Conservation (phyloP, 352 stramenopile species). For the Phytopythium litorale region DNA sequence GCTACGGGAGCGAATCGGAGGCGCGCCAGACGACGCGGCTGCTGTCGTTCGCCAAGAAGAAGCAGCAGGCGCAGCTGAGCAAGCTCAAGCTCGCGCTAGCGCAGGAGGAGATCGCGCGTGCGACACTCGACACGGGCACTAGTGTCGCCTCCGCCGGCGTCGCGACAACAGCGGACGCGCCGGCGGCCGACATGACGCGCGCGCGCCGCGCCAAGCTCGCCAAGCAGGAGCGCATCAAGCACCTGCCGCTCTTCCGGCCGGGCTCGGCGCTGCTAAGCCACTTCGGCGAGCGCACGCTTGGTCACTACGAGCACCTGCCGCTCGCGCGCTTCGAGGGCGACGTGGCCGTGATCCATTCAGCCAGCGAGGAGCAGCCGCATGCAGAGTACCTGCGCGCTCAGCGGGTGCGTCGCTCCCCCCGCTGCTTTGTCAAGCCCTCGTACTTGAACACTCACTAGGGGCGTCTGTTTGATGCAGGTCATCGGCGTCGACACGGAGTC, state of each 20-base stretch:
- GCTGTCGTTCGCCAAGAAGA: constrained; percentile 27
- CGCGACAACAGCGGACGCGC: no score
- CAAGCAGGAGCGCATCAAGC: constrained; percentile 46
- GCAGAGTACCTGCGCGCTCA: constrained; percentile 48
- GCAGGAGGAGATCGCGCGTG: constrained; percentile 15
- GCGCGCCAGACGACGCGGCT: constrained; percentile 13
- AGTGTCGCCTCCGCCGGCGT: no score
- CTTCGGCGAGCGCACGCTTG: constrained; percentile 44
- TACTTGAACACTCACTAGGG: background rate
- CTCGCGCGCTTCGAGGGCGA: constrained; percentile 40
- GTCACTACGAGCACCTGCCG: constrained; percentile 51
- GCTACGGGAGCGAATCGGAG: constrained; percentile 16
- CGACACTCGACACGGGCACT: constrained; percentile 4
- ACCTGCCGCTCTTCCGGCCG: constrained; percentile 66
- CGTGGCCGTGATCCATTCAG: constrained; percentile 63
- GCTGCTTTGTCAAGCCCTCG: background rate
- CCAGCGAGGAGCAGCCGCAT: constrained; percentile 46
- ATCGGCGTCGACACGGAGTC: constrained; percentile 80
- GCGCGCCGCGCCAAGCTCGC: constrained; percentile 52
- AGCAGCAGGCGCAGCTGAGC: constrained; percentile 45
- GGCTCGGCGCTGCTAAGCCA: constrained; percentile 45
- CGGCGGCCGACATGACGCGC: constrained; percentile 37
- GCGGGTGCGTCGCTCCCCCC: constrained; percentile 15
- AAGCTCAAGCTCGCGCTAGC: constrained; percentile 28
- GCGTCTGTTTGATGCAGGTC: constrained; percentile 12